Evolutionary conservation across 176 grass and related monocot species (phyloP).

Genomic region (Otatea glauca): DNA sequence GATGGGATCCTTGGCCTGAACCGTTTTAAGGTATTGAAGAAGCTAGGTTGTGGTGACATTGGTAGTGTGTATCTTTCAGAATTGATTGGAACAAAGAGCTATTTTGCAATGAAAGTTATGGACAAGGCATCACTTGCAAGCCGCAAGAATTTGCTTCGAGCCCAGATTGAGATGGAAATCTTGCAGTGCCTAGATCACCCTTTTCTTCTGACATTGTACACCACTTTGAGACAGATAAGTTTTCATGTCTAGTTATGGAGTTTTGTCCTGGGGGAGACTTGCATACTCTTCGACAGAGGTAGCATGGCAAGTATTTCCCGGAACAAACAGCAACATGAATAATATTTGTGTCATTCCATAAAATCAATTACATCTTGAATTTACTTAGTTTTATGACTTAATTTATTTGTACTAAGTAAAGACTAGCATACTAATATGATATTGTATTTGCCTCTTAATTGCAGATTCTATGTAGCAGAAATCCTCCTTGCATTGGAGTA

Average conservation of each 20-base stretch:
- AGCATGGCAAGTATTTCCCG: slow-evolving; percentile 76
- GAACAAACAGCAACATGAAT: slow-evolving; percentile 56
- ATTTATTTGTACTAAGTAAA: slow-evolving; percentile 25
- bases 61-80: no score
- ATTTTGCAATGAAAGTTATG: no score
- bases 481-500: slow-evolving; percentile 89
- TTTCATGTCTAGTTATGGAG: no score
- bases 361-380: no score
- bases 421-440: not conserved
- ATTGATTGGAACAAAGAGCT: no score
- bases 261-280: no score
- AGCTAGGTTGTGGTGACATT: slow-evolving; percentile 75
- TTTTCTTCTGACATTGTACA: no score
- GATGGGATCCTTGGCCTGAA: slow-evolving; percentile 68
- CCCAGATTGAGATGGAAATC: no score
- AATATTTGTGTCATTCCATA: not conserved
- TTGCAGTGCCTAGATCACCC: no score
- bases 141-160: no score
- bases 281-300: slow-evolving; percentile 69
- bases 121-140: no score
- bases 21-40: slow-evolving; percentile 75
- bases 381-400: slow-evolving; percentile 13
- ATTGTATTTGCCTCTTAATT: slow-evolving; percentile 28
- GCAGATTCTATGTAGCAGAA: slow-evolving; percentile 91
- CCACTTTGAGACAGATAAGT: no score